These are phyloP conservation scores for Pseudopithomyces chartarum DNA, from an alignment of 2,329 filamentous ascomycete species.

Conservation along the genomic window DNA sequence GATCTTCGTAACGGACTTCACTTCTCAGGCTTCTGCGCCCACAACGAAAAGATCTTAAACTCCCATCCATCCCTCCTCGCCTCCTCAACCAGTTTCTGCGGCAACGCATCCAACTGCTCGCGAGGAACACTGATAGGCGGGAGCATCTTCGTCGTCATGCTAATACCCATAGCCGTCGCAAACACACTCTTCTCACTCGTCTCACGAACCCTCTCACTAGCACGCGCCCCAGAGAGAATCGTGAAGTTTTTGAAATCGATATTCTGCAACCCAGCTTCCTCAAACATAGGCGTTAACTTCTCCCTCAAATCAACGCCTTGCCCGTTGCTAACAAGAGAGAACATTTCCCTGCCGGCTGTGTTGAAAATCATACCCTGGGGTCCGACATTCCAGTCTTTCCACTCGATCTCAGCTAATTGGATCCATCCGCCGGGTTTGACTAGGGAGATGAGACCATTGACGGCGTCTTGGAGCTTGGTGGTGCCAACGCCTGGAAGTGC, in stretches of 20 bases:
- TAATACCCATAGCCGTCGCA: slow-evolving; percentile 13
- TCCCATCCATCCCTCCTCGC: slow-evolving; percentile 10
- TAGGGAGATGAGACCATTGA: slow-evolving; percentile 14
- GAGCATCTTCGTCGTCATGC: slow-evolving; percentile 15
- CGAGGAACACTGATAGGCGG: slow-evolving; percentile 11
- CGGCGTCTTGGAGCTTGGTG: slow-evolving; percentile 9
- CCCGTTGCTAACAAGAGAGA: slow-evolving; percentile 15
- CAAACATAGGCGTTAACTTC: slow-evolving; percentile 15
- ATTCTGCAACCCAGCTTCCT: slow-evolving; percentile 13
- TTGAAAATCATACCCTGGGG: slow-evolving; percentile 8
- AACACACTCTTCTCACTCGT: slow-evolving; percentile 17
- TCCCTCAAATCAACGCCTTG: slow-evolving; percentile 16
- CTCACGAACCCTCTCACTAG: slow-evolving; percentile 11
- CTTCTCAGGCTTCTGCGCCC: slow-evolving; percentile 12
- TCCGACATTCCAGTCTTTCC: slow-evolving; percentile 15
- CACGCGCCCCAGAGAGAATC: slow-evolving; percentile 10
- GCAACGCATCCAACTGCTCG: slow-evolving; percentile 13
- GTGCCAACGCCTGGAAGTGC: slow-evolving; percentile 16
- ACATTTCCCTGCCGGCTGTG: slow-evolving; percentile 14
- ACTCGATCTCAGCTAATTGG: slow-evolving; percentile 17
- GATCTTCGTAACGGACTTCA: neutral
- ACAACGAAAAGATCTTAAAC: slow-evolving; percentile 10
- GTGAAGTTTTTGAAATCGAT: slow-evolving; percentile 13
- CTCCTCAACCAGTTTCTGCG: slow-evolving; percentile 14
- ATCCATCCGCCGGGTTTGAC: slow-evolving; percentile 21